These are phyloP conservation scores for Fusarium camptoceras DNA, from an alignment of 2,329 filamentous ascomycete genomes.

Conservation along the genomic window DNA sequence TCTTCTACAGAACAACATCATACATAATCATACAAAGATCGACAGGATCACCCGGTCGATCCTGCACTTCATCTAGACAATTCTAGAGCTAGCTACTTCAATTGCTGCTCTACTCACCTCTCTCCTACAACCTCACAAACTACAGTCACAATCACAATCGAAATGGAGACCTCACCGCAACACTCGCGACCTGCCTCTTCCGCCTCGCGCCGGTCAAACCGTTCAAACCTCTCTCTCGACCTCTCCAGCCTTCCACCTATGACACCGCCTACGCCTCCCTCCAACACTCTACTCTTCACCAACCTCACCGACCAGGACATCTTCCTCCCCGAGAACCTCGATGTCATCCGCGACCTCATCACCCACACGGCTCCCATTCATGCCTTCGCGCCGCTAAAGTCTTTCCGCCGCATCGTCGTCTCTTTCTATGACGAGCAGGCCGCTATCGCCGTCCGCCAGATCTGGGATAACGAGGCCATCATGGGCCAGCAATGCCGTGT, in stretches of 20 bases:
- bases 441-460: constrained; percentile 76
- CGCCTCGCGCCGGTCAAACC: constrained; percentile 60
- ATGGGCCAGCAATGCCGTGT: constrained; percentile 76
- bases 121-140: constrained; percentile 4
- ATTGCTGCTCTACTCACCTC: constrained; percentile 15
- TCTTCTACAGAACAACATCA: not conserved
- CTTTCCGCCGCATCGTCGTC: constrained; percentile 83
- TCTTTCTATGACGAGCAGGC: constrained; percentile 79
- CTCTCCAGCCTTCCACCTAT: constrained; percentile 78
- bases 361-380: constrained; percentile 76
- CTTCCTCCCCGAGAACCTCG: constrained; percentile 79
- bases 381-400: constrained; percentile 83
- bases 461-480: constrained; percentile 79
- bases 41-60: constrained; percentile 19
- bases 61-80: constrained; percentile 13
- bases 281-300: constrained; percentile 87
- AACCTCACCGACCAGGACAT: constrained; percentile 79
- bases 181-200: constrained; percentile 60
- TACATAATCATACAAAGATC: constrained; percentile 17
- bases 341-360: constrained; percentile 78
- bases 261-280: constrained; percentile 77
- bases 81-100: constrained; percentile 9
- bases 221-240: constrained; percentile 74
- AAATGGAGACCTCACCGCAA: constrained; percentile 53
- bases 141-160: constrained; percentile 31